Conservation (phyloP, 208 protist species). For the Tetramitus jugosus region DNA sequence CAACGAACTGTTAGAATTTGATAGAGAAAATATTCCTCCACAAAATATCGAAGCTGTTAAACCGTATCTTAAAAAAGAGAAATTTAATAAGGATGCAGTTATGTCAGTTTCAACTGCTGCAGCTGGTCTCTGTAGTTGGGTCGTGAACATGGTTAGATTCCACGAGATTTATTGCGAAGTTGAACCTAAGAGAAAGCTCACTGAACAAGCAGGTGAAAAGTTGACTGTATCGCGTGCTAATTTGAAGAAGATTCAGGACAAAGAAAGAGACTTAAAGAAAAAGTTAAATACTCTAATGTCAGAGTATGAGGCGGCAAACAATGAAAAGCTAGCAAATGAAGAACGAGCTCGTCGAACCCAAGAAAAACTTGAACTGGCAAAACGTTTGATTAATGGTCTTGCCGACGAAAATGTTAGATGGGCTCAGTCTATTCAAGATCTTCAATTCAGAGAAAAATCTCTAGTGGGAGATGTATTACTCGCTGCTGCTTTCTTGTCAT, state of each 20-base stretch:
- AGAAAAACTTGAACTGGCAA: constrained; percentile 79
- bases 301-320: constrained; percentile 85
- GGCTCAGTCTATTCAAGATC: constrained; percentile 45
- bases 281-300: constrained; percentile 79
- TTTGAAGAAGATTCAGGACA: constrained; percentile 84
- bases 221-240: constrained; percentile 65
- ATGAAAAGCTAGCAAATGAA: constrained; percentile 79
- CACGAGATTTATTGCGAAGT: constrained; percentile 65
- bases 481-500: constrained; percentile 67
- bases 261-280: constrained; percentile 80
- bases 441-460: constrained; percentile 43
- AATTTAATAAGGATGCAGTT: constrained; percentile 76
- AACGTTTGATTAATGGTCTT: constrained; percentile 66
- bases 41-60: constrained; percentile 86
- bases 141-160: constrained; percentile 71
- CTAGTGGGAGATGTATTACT: constrained; percentile 76
- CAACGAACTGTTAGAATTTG: constrained; percentile 76
- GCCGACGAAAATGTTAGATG: constrained; percentile 65
- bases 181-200: constrained; percentile 84
- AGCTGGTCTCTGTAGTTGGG: constrained; percentile 92
- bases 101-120: constrained; percentile 84
- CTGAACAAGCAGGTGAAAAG: constrained; percentile 78
- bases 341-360: constrained; percentile 81
- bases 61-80: constrained; percentile 69
- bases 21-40: constrained; percentile 86